A percentile compares a stretch with the other conserved stretches of the same genome.
Conservation (phyloP, 129 eudicot species). For the Smallanthus sonchifolius region DNA sequence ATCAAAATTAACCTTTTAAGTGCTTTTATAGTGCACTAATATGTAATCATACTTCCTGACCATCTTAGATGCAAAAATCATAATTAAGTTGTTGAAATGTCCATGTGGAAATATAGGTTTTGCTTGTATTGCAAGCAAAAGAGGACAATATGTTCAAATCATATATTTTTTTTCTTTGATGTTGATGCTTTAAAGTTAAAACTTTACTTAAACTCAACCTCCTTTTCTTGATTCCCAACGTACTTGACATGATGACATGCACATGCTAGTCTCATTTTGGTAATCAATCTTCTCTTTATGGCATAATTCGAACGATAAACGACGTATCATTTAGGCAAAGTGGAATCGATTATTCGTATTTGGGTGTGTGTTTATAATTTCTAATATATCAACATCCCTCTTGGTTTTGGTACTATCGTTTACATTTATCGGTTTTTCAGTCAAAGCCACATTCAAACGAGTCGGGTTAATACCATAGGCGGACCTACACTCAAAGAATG, state of each 20-base stretch:
- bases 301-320: neutral
- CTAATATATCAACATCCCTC: no score
- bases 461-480: no score
- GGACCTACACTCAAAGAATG: no score
- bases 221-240: slow-evolving; percentile 20
- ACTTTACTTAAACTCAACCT: slow-evolving; percentile 14
- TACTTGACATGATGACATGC: slow-evolving; percentile 20
- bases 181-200: slow-evolving; percentile 5
- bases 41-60: neutral
- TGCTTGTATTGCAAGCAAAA: slow-evolving; percentile 27
- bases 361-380: neutral
- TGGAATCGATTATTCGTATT: neutral
- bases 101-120: slow-evolving; percentile 15
- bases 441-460: neutral
- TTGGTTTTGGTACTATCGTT: neutral
- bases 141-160: slow-evolving; percentile 19
- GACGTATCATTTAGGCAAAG: neutral
- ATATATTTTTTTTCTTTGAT: slow-evolving; percentile 10
- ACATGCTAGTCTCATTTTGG: slow-evolving; percentile 4
- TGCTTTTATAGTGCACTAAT: neutral
- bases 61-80: neutral
- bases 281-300: neutral
- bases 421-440: neutral
- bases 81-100: slow-evolving; percentile 13
- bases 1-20: neutral